Conservation (phyloP, 345 rosid species). For the Populus ilicifolia region DNA sequence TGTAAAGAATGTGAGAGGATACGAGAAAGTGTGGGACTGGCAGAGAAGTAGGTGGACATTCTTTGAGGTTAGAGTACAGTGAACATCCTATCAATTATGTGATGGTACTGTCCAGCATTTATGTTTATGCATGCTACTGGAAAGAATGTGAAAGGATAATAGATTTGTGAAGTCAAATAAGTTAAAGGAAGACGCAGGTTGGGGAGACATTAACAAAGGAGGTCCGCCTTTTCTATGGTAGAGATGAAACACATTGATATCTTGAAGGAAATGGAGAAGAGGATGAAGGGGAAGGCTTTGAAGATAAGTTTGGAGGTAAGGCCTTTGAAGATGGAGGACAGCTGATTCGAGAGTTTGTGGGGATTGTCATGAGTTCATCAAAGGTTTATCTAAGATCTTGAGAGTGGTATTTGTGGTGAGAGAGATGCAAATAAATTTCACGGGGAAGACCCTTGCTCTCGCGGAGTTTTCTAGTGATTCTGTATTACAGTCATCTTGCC, state of each 20-base stretch:
- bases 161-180: slow-evolving; percentile 43
- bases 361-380: slow-evolving; percentile 79
- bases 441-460: slow-evolving; percentile 61
- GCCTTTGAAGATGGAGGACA: slow-evolving; percentile 33
- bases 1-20: too few relatives aligned
- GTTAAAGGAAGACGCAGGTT: slow-evolving; percentile 73
- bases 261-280: slow-evolving; percentile 58
- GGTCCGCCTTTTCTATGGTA: slow-evolving; percentile 59
- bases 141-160: slow-evolving; percentile 55
- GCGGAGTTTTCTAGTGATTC: slow-evolving; percentile 61
- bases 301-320: slow-evolving; percentile 6
- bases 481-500: too few relatives aligned
- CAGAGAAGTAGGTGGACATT: slow-evolving; percentile 53
- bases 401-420: slow-evolving; percentile 53
- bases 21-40: slow-evolving; percentile 29
- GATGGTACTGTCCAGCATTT: slow-evolving; percentile 66
- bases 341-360: slow-evolving; percentile 66
- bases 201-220: slow-evolving; percentile 79
- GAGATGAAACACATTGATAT: slow-evolving; percentile 48
- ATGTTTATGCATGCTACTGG: slow-evolving; percentile 72
- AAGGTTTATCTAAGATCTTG: slow-evolving; percentile 58
- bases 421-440: slow-evolving; percentile 88
- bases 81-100: slow-evolving; percentile 72
- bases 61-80: slow-evolving; percentile 49
- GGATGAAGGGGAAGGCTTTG: slow-evolving; percentile 38